Base-by-base conservation (phyloP, 768 basidiomycete species). In the Mycena chlorophos region DNA sequence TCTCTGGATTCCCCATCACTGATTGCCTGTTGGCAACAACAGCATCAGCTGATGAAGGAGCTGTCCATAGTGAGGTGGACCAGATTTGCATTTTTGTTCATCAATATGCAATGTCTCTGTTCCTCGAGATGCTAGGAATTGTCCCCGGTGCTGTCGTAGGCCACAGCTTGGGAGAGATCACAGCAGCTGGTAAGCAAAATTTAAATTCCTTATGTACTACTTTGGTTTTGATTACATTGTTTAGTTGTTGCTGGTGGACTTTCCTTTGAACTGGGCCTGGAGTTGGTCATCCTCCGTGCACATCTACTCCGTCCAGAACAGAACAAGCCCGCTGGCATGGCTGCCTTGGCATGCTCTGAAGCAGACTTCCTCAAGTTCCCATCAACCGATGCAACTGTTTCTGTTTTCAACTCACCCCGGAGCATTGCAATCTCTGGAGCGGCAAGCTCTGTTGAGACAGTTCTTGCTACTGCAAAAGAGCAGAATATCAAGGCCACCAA, bases 131-230 rank as follows among this genome's bases (percentile, higher is more conserved):
- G n/a, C 40, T 58, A 12, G 57, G 52, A 4, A 50, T 58, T 20
- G 39, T 54, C 39, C 23, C 53, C 5, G n/a, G 13, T 13, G 50
- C 54, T 3, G 61, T 62, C 23, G 42, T 62, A 28, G 58, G 58
- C 1, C 61, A 62, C 34, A 55, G 54, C 48, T 51, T 62, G 38
- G 61, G 61, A 27, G 61, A 62, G 40, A 59, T 62, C 19, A 54
- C 61, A 14, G 61, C 58, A 25, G 53, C 61, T 40, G 58, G 61
- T 62, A 50, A 8, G 3, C 22, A n/a, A n/a, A n/a, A n/a, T n/a
- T n/a, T n/a, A n/a, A n/a, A n/a, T n/a, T n/a, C 42, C 43, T 19
- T 16, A 16, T 25, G n/a, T 43, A 25, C 30, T 10, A 13, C 4
- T 4, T 14, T 19, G 4, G 19, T 6, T 10, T 39, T 5, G 22